A percentile compares a stretch with the other conserved stretches of the same genome.
These are phyloP conservation scores for Cladophialophora chaetospira DNA, from an alignment of 2,329 filamentous ascomycete species.

Conservation along the genomic window DNA sequence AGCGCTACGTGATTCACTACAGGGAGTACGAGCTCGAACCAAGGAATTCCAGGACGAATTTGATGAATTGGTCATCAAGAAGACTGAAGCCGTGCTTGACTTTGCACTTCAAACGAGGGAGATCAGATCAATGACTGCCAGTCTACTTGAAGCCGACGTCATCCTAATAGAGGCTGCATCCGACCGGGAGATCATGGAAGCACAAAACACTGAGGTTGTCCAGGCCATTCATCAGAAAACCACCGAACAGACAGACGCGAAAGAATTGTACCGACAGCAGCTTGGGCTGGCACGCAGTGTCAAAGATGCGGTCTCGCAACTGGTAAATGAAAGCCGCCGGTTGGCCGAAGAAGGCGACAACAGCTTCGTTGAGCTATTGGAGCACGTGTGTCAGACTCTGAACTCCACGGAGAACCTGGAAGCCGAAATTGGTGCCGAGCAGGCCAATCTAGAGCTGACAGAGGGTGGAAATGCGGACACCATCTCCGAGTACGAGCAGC, in stretches of 20 bases:
- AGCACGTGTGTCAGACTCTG: constrained; percentile 42
- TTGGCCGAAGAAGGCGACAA: constrained; percentile 30
- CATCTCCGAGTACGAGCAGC: constrained; percentile 73
- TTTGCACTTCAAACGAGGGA: constrained; percentile 63
- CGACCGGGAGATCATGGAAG: constrained; percentile 70
- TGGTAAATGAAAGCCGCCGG: constrained; percentile 36
- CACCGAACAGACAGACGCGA: constrained; percentile 31
- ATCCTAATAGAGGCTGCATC: constrained; percentile 78
- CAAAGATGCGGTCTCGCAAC: constrained; percentile 25
- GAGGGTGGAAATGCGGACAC: constrained; percentile 66
- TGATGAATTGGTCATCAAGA: constrained; percentile 59
- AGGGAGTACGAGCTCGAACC: constrained; percentile 51
- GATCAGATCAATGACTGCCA: constrained; percentile 64
- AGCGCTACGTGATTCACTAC: constrained; percentile 43
- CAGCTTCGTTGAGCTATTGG: constrained; percentile 19
- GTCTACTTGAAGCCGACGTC: constrained; percentile 69
- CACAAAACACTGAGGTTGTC: constrained; percentile 64
- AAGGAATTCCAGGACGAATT: constrained; percentile 55
- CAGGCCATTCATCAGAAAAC: constrained; percentile 45
- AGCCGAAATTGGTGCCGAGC: constrained; percentile 71
- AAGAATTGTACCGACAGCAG: constrained; percentile 15
- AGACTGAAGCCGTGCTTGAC: constrained; percentile 57
- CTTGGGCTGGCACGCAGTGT: constrained; percentile 27
- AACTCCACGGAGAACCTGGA: constrained; percentile 67
- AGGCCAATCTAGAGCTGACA: constrained; percentile 75